A percentile compares a stretch with the other conserved stretches of the same genome.
phyloP scores from a whole-genome alignment of 1,284 basidiomycete species.

The Malassezia caprae region DNA sequence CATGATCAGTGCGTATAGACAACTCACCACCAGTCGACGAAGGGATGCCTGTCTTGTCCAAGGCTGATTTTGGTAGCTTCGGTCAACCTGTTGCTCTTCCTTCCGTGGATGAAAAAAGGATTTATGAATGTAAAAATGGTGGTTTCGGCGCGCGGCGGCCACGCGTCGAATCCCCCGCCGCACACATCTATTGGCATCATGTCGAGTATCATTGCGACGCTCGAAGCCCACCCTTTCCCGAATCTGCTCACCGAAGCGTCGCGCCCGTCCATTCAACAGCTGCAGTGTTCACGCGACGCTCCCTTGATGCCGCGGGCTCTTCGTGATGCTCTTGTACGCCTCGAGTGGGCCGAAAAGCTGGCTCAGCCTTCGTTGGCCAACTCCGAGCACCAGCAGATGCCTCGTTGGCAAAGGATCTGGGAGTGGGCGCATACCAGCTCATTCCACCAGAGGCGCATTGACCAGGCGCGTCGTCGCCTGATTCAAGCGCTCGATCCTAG shows the following conservation, averaged over 20 bases:
- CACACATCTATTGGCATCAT: conserved; percentile 59
- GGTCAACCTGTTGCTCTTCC: conserved; percentile 49
- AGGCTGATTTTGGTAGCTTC: conserved; percentile 18
- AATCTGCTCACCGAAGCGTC: conserved; percentile 42
- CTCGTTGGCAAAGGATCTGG: neutral
- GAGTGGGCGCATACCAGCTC: neutral
- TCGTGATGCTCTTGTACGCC: conserved; percentile 48
- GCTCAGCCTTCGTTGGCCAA: neutral
- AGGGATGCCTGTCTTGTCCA: conserved; percentile 25
- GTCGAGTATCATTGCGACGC: conserved; percentile 54
- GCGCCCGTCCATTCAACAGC: conserved; percentile 50
- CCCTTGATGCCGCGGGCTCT: conserved; percentile 52
- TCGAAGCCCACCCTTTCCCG: conserved; percentile 55
- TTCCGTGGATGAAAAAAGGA: conserved; percentile 60
- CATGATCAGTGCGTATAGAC: conserved; percentile 19
- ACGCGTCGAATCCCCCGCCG: conserved; percentile 58
- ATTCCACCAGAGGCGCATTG: conserved; percentile 4
- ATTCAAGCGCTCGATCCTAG: neutral
- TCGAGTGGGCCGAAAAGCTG: conserved; percentile 48
- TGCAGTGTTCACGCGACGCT: conserved; percentile 54
- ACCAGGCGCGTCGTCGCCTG: neutral
- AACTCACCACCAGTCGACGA: conserved; percentile 29
- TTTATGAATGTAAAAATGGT: conserved; percentile 47
- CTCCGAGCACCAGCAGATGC: neutral
- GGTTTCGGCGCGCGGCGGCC: conserved; percentile 55